phyloP scores from a whole-genome alignment of 305 asterid genomes.

The Fraxinus baroniana region DNA sequence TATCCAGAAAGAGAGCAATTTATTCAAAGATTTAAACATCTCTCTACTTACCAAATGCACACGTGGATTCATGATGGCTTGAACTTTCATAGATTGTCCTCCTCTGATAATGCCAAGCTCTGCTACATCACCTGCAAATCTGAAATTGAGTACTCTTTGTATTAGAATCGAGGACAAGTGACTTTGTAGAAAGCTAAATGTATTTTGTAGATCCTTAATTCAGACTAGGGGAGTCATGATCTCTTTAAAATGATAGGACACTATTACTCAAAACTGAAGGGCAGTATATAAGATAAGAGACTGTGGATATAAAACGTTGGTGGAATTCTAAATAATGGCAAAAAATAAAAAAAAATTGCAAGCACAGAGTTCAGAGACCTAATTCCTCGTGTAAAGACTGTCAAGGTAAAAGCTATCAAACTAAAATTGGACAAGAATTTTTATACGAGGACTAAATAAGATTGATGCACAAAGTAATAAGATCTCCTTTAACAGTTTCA shows the following conservation, averaged over 20 bases:
- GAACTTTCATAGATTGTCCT: constrained; percentile 67
- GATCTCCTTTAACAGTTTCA: background rate
- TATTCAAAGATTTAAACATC: constrained; percentile 13
- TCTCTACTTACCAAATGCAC: constrained; percentile 68
- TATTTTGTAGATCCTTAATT: constrained; percentile 12
- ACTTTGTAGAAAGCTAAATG: constrained; percentile 3
- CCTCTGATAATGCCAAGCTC: constrained; percentile 86
- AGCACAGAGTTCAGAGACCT: background rate
- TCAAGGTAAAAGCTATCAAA: background rate
- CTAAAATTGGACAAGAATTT: background rate
- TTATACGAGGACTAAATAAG: background rate
- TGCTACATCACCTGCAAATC: constrained; percentile 82
- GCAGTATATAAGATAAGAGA: background rate
- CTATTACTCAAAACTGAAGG: background rate
- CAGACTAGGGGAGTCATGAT: background rate
- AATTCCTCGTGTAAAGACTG: background rate
- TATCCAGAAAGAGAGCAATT: constrained; percentile 13
- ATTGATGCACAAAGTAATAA: background rate
- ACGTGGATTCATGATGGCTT: constrained; percentile 69
- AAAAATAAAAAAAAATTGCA: background rate
- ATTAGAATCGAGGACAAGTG: constrained; percentile 16
- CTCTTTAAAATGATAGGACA: background rate
- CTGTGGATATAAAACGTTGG: background rate
- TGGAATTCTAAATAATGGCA: background rate
- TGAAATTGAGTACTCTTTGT: constrained; percentile 31